Evolutionary conservation across 2,329 filamentous ascomycete genomes (phyloP), one percentile per base, ranked within the genome.

Genomic region (Lachnellula arida): DNA sequence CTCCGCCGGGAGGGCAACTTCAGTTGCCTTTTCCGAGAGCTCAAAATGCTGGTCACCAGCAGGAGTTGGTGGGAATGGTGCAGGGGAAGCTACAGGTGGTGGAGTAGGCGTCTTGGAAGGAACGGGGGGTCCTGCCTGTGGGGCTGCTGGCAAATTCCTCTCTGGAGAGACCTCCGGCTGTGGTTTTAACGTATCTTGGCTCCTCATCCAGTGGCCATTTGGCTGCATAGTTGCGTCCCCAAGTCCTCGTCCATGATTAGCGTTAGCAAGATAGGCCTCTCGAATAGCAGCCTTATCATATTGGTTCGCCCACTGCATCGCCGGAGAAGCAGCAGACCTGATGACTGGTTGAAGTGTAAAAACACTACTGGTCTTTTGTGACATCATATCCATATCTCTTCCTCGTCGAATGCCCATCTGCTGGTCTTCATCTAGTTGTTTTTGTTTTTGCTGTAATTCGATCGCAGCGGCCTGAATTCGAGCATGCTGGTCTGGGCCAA

Each of bases 281-380:
- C 91, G 86, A 60, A 96, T 87, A 7, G 87, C 79, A 66, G 94
- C 86, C 73, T 94, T 95, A 73, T 97, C 94, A 70, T 97, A 97
- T 66, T 91, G 91, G 72, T 81, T 93, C 34, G 93, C 91, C 94
- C 94, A 99, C 72, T 96, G 96, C 86, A 99, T 87, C 1, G 94
- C 94, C 23, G 91, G 89, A 8, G 89, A 94, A 17, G 92, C 93
- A 70, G 96, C 94, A 52, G 80, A 91, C 67, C 92, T 79, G 59
- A 97, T 87, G 52, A 85, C 81, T 1, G 91, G 88, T 69, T 96
- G 92, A 47, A 97, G 76, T 3, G 91, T 96, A 67, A 97, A 81
- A 54, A 96, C 82, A 63, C 94, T 99, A 71, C 86, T 92, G 3
- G 91, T 97, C 79, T 95, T 96, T 55, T 75, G 81, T 60, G 71